phyloP scores from a whole-genome alignment of 140 eudicot genomes.

The Stevia rebaudiana region DNA sequence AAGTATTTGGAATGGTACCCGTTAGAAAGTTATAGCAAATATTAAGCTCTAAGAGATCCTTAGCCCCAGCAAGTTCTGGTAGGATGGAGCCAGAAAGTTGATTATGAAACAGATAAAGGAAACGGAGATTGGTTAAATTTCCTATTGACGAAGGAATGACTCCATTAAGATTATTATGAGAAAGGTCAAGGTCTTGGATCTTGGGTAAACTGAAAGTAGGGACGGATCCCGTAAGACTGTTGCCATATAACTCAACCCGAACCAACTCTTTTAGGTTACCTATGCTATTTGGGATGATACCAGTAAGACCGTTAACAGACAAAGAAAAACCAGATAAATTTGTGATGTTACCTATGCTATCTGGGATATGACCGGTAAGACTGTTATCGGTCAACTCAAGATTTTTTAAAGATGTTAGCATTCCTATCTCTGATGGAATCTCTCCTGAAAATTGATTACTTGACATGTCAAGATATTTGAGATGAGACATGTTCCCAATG shows the following conservation, averaged over 20 bases:
- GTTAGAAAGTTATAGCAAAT: not conserved
- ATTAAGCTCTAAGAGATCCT: not conserved
- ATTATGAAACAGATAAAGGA: not conserved
- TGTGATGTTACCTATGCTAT: slow-evolving; percentile 16
- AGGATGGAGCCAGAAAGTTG: slow-evolving; percentile 19
- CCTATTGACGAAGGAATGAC: not conserved
- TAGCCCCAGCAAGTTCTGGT: slow-evolving; percentile 6
- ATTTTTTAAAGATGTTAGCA: slow-evolving; percentile 23
- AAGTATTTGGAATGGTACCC: not conserved
- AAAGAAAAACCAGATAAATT: too few relatives aligned
- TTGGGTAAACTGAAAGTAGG: slow-evolving; percentile 4
- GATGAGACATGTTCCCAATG: slow-evolving; percentile 34
- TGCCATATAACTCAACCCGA: not conserved
- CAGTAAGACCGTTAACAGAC: slow-evolving; percentile 19
- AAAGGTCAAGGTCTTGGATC: not conserved
- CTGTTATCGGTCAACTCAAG: slow-evolving; percentile 11
- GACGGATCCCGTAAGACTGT: slow-evolving; percentile 21
- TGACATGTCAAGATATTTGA: slow-evolving; percentile 26
- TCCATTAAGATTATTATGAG: not conserved
- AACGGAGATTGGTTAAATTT: not conserved
- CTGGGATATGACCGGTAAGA: slow-evolving; percentile 26
- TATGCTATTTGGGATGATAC: slow-evolving; percentile 17
- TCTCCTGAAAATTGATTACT: slow-evolving; percentile 23
- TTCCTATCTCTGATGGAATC: slow-evolving; percentile 47
- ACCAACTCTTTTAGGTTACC: slow-evolving; percentile 7